Conservation (phyloP, 1,284 basidiomycete genomes). For the Ceratobasidium sp. region DNA sequence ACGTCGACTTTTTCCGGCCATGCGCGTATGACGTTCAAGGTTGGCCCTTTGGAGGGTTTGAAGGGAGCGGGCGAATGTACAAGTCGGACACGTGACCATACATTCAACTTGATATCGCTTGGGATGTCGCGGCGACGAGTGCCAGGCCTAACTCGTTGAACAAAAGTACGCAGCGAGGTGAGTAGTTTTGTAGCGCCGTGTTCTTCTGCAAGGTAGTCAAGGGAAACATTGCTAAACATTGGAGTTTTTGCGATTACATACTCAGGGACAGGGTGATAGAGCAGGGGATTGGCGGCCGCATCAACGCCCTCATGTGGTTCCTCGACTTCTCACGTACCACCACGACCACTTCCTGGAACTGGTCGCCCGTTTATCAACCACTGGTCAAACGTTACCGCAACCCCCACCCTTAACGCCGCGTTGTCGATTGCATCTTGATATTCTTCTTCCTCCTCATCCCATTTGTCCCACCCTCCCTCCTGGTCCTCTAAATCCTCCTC, state of each 20-base stretch:
- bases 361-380: no score
- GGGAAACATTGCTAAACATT: neutral
- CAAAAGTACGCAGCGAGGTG: neutral
- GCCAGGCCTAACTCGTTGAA: neutral
- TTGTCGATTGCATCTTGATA: no score
- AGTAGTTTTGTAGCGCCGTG: neutral
- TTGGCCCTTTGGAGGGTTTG: slow-evolving; percentile 3
- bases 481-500: neutral
- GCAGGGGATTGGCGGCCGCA: neutral
- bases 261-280: slow-evolving; percentile 24
- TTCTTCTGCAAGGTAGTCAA: neutral
- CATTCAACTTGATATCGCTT: neutral
- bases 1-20: neutral
- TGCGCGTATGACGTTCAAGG: slow-evolving; percentile 8
- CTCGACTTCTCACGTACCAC: no score
- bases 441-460: no score
- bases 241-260: neutral
- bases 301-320: no score
- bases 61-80: slow-evolving; percentile 12
- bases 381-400: no score
- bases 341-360: no score
- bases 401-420: no score
- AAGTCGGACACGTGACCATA: slow-evolving; percentile 13
- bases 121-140: neutral
- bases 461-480: neutral